Evolutionary conservation across 768 basidiomycete genomes (phyloP).

Genomic region (Xerocomus potaroensis): DNA sequence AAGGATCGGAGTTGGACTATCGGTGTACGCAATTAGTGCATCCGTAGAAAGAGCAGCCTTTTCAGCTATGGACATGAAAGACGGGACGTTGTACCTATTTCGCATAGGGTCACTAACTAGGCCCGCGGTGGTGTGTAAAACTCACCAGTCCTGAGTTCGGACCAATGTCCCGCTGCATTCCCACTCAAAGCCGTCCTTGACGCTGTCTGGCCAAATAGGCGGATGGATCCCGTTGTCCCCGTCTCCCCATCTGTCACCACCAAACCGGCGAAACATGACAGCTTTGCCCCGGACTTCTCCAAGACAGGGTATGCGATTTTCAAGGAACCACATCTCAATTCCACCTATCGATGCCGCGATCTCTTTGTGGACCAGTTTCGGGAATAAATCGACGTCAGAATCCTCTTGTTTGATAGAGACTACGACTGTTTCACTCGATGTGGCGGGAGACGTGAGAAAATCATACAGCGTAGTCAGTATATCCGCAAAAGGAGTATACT

Average conservation of each 20-base stretch:
- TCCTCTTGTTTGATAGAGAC: constrained; percentile 92
- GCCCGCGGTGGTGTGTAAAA: no score
- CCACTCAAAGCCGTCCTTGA: constrained; percentile 73
- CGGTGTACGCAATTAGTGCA: constrained; percentile 43
- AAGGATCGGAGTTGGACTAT: constrained; percentile 43
- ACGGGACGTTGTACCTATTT: constrained; percentile 72
- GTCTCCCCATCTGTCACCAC: constrained; percentile 61
- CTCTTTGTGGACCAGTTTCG: constrained; percentile 58
- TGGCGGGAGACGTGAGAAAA: constrained; percentile 57
- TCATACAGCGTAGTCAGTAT: constrained; percentile 58
- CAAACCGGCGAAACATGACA: constrained; percentile 81
- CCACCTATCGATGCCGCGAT: constrained; percentile 51
- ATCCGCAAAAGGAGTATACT: constrained; percentile 60
- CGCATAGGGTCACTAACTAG: no score
- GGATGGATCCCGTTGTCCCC: constrained; percentile 87
- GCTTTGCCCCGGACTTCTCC: constrained; percentile 85
- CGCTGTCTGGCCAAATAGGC: constrained; percentile 78
- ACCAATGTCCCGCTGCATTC: constrained; percentile 64
- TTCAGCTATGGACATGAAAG: constrained; percentile 80
- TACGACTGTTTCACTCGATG: constrained; percentile 70
- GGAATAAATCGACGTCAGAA: constrained; percentile 51
- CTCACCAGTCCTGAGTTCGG: constrained; percentile 82
- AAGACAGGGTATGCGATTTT: constrained; percentile 73
- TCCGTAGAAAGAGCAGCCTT: constrained; percentile 59
- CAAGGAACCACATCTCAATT: constrained; percentile 71